A percentile compares a stretch with the other conserved stretches of the same genome.
Conservation (phyloP, 2,329 filamentous ascomycete species). For the Apiospora saccharicola region DNA sequence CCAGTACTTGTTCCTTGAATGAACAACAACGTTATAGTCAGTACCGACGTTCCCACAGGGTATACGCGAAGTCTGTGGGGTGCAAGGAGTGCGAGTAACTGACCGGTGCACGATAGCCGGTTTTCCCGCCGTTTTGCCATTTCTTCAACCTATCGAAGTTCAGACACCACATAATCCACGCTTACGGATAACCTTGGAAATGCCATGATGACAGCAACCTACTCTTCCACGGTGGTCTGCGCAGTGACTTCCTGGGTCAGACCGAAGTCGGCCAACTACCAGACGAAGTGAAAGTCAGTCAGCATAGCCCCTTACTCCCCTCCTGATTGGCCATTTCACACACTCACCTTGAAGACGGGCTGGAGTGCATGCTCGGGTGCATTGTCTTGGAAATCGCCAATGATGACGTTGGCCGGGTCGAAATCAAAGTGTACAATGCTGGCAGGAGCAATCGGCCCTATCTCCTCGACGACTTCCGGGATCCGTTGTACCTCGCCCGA, state of each 20-base stretch:
- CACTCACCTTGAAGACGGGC: conserved; percentile 8
- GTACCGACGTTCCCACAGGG: background rate
- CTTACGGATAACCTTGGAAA: background rate
- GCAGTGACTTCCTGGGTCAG: background rate
- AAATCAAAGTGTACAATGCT: conserved; percentile 22
- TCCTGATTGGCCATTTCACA: too few species aligned
- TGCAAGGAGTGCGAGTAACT: background rate
- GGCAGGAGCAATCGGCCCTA: background rate
- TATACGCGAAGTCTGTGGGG: background rate
- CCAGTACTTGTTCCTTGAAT: background rate
- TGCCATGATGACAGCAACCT: background rate
- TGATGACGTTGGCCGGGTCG: conserved; percentile 6
- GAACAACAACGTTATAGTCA: background rate
- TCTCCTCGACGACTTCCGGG: background rate
- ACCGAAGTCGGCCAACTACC: conserved; percentile 20
- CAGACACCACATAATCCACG: background rate
- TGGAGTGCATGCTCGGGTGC: background rate
- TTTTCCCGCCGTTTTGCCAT: background rate
- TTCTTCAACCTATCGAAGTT: background rate
- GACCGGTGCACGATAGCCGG: background rate
- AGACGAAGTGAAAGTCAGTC: background rate
- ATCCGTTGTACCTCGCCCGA: background rate
- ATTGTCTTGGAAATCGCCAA: background rate
- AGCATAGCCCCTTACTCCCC: background rate
- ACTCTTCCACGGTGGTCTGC: background rate